Evolutionary conservation across 1,284 basidiomycete species (phyloP), one percentile per base, ranked within the genome.

Genomic region (Afroboletus lepidellus): DNA sequence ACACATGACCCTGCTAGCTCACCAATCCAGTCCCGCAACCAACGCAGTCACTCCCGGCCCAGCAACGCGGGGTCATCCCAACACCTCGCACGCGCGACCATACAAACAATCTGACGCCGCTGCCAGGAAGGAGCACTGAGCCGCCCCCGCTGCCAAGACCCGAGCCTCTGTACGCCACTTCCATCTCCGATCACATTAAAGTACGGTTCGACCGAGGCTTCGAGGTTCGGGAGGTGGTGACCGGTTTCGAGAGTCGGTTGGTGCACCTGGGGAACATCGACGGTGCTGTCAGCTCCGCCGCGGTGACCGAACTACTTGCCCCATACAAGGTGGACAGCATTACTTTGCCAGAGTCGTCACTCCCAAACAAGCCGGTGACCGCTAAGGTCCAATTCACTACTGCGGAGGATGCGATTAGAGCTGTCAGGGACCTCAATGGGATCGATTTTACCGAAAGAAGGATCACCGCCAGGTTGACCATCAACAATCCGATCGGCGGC

Each of bases 401-500:
- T 25, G 57, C 77, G 11, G 63, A 66, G 0, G 76, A 79, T 33
- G 85, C 83, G 0, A 69, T 72, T 3, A 64, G 73, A 18, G 85
- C 81, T 0, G 76, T 72, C 20, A 62, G 72, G 0, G 60, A 69
- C 2, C 71, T 88, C 0, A 73, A 87, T 48, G 78, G 77, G 13
- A 58, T 61, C 0, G 61, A 61, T 0, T 58, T 77, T 1, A 74
- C 75, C 30, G 72, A 70, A 0, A 55, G 54, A 0, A 71, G 55
- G 1, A 64, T 87, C 20, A 67, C 16, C 2, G 69, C 66, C 1
- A 70, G 58, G 34, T 1, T 62, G 13, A 34, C 69, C 0, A 69
- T 71, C 37, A 68, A 71, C 21, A 71, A 71, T 16, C 62, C 61
- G 5, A 16, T 1, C 0, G 3, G 34, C 1, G 65, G 68, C 7